Evolutionary conservation across 768 basidiomycete genomes (phyloP).

Genomic region (Suillus clintonianus): DNA sequence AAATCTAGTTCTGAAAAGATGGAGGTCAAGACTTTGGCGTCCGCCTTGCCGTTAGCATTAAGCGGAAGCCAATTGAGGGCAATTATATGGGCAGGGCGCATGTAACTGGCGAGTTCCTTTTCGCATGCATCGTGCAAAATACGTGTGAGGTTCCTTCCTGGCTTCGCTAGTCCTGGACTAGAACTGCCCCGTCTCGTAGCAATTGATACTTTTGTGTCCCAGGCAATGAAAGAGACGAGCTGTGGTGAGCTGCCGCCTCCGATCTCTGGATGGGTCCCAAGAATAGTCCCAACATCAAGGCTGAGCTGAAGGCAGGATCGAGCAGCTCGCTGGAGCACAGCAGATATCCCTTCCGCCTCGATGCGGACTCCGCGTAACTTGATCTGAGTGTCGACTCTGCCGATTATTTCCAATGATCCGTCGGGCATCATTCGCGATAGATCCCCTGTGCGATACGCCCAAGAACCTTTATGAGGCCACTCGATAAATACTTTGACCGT

Average conservation of each 20-base stretch:
- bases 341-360: constrained; percentile 52
- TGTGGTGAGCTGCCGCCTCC: constrained; percentile 36
- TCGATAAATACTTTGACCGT: constrained; percentile 48
- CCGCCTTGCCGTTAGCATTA: constrained; percentile 39
- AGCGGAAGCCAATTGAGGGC: constrained; percentile 51
- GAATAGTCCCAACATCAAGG: constrained; percentile 44
- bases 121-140: constrained; percentile 35
- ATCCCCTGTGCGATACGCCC: constrained; percentile 54
- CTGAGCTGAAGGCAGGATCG: constrained; percentile 15
- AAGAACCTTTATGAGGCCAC: constrained; percentile 41
- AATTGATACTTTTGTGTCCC: constrained; percentile 38
- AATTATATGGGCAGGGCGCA: constrained; percentile 52
- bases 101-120: constrained; percentile 47
- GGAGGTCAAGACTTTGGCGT: constrained; percentile 27
- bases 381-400: constrained; percentile 53
- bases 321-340: constrained; percentile 34
- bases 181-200: constrained; percentile 36
- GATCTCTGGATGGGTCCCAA: constrained; percentile 45
- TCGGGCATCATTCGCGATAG: constrained; percentile 53
- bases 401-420: constrained; percentile 48
- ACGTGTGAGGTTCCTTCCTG: constrained; percentile 34
- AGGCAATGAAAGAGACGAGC: constrained; percentile 48
- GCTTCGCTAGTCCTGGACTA: constrained; percentile 25
- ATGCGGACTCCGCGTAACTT: constrained; percentile 57
- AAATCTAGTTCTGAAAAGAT: constrained; percentile 27